Conservation (phyloP, 106 monocot species). For the Dendrobium officinale region DNA sequence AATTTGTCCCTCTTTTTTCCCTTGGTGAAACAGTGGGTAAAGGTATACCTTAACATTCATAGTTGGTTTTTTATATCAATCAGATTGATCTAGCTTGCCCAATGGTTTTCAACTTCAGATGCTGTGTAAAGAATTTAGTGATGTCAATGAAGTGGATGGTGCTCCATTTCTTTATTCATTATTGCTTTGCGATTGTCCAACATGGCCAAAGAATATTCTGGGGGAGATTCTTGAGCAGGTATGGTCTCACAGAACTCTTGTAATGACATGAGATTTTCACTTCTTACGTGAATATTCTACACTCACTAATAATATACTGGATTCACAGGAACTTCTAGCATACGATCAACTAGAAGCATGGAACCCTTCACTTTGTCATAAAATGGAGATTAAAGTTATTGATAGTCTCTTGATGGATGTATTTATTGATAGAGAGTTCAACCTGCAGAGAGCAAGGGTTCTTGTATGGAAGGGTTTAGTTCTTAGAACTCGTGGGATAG, state of each 20-base stretch:
- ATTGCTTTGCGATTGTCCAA: conserved; percentile 15
- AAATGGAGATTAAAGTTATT: conserved; percentile 47
- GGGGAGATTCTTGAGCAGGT: conserved; percentile 80
- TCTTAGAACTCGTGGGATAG: conserved; percentile 49
- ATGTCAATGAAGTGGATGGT: conserved; percentile 25
- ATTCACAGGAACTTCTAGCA: conserved; percentile 59
- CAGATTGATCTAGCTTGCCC: conserved; percentile 7
- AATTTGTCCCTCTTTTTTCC: conserved; percentile 25
- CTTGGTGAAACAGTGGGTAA: conserved; percentile 81
- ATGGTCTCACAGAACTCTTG: not conserved
- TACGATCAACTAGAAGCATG: conserved; percentile 39
- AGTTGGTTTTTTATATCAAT: not conserved
- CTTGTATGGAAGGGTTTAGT: conserved; percentile 50
- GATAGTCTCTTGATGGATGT: conserved; percentile 56
- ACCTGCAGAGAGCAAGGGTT: conserved; percentile 47
- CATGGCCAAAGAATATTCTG: conserved; percentile 26
- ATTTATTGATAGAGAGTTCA: conserved; percentile 35
- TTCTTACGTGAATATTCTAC: not conserved
- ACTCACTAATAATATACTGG: not conserved
- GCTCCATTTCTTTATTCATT: conserved; percentile 46
- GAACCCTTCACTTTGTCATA: conserved; percentile 33
- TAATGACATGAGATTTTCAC: not conserved
- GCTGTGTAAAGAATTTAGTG: conserved; percentile 44
- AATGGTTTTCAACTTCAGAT: conserved; percentile 41
- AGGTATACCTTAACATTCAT: conserved; percentile 38